These are phyloP conservation scores for Solanum virginianum DNA, from an alignment of 257 asterid genomes.

Conservation along the genomic window DNA sequence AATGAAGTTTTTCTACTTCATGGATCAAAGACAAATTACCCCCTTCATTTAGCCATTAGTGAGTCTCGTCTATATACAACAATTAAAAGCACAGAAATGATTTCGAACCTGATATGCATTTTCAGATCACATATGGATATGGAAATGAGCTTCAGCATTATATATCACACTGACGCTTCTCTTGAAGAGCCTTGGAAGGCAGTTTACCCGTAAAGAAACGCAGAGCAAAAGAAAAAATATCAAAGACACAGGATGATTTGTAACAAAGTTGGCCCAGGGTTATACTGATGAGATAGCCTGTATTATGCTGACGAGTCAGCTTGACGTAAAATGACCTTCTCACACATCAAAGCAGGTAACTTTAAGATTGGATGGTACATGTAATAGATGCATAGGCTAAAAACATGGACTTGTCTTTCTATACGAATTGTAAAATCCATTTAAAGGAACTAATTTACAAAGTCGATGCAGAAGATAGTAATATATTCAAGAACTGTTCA, in stretches of 20 bases:
- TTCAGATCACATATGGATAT: neutral
- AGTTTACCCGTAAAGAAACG: neutral
- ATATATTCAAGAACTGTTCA: neutral
- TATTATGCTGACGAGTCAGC: neutral
- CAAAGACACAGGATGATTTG: neutral
- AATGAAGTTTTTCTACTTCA: neutral
- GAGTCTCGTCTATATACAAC: neutral
- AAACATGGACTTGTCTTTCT: neutral
- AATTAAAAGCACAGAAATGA: neutral
- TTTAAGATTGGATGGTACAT: neutral
- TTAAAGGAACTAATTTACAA: neutral
- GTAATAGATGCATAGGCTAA: neutral
- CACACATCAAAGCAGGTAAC: neutral
- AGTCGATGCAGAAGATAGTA: neutral
- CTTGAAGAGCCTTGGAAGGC: neutral
- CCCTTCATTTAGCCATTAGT: neutral
- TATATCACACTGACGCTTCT: neutral
- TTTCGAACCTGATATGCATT: neutral
- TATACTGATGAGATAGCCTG: neutral
- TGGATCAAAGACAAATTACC: neutral
- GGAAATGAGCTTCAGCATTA: neutral
- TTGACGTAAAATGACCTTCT: neutral
- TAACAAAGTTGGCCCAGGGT: neutral
- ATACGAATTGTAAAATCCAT: neutral
- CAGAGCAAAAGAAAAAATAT: neutral